Conservation (phyloP, 2,329 filamentous ascomycete genomes). For the Cladosporium velox region DNA sequence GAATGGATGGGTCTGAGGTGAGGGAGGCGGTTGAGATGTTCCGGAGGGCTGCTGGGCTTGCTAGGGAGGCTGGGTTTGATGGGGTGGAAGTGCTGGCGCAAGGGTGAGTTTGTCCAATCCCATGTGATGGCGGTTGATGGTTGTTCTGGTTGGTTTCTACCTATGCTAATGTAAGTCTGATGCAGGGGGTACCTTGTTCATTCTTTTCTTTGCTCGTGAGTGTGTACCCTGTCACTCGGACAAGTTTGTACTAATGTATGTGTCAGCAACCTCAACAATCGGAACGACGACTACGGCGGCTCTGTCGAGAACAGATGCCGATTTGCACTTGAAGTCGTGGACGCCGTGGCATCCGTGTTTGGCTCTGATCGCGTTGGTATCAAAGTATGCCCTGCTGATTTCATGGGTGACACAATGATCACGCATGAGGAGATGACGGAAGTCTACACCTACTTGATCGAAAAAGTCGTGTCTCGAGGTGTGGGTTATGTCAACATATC, state of each 20-base stretch:
- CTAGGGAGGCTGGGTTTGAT: neutral
- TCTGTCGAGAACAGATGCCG: neutral
- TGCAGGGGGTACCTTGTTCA: neutral
- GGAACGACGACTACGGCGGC: neutral
- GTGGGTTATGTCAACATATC: neutral
- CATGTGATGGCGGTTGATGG: neutral
- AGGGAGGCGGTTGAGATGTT: neutral
- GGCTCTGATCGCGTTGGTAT: neutral
- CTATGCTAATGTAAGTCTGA: neutral
- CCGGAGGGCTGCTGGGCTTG: neutral
- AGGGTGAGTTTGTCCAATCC: neutral
- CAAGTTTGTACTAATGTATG: neutral
- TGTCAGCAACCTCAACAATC: neutral
- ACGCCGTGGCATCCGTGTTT: neutral
- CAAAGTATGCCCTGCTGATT: slow-evolving; percentile 4
- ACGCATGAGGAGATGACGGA: slow-evolving; percentile 6
- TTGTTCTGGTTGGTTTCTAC: neutral
- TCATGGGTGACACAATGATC: neutral
- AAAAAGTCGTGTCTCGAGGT: neutral
- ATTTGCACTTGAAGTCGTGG: neutral
- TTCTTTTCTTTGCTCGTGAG: slow-evolving; percentile 8
- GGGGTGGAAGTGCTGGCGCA: slow-evolving; percentile 7
- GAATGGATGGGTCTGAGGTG: neutral
- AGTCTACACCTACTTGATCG: slow-evolving; percentile 4
- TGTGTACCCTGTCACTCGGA: neutral